Conservation (phyloP, 441 rosid species). For the Corymbia calophylla region DNA sequence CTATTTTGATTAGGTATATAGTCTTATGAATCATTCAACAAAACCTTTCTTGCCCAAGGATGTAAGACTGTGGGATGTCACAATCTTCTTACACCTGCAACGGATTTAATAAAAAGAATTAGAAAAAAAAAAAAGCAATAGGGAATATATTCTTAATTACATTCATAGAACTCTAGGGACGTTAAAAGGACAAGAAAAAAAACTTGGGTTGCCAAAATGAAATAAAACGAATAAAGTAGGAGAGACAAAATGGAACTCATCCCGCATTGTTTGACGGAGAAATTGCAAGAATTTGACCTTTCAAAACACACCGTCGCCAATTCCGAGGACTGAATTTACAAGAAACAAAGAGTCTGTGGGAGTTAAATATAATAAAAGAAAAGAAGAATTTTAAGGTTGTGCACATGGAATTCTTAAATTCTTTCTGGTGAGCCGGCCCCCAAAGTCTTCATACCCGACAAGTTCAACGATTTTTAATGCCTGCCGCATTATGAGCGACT, state of each 20-base stretch:
- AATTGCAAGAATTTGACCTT: neutral
- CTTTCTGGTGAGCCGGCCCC: neutral
- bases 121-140: neutral
- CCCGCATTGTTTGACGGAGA: neutral
- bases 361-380: neutral
- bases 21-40: neutral
- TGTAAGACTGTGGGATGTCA: neutral
- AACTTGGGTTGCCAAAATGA: neutral
- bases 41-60: neutral
- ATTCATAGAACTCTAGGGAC: neutral
- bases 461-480: neutral
- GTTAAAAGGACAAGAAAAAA: neutral
- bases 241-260: neutral
- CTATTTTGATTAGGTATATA: no score
- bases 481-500: neutral
- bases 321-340: neutral
- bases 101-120: neutral
- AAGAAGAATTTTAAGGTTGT: neutral
- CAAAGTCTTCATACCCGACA: neutral
- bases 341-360: neutral
- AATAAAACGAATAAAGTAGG: neutral
- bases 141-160: neutral
- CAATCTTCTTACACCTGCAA: accelerated
- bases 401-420: neutral
- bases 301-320: neutral